Evolutionary conservation across 2,329 filamentous ascomycete species (phyloP).

Genomic region (Talaromyces atroroseus): DNA sequence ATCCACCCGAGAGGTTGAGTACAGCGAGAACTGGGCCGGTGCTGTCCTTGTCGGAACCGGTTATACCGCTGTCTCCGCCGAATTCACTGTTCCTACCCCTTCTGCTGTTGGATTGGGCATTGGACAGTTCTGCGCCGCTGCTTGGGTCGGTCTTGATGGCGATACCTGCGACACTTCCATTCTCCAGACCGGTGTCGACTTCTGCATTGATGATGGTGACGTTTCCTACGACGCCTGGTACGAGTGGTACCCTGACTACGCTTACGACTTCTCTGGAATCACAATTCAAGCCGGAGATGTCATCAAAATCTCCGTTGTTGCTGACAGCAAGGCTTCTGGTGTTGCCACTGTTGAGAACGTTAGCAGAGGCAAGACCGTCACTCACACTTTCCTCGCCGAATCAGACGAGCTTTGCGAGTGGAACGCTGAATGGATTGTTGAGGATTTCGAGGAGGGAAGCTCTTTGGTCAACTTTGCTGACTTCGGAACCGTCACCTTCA

Average conservation of each 20-base stretch:
- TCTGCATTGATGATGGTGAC: slow-evolving; percentile 37
- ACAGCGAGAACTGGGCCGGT: slow-evolving; percentile 57
- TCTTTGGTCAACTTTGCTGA: slow-evolving; percentile 43
- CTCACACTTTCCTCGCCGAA: slow-evolving; percentile 44
- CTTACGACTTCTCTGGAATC: slow-evolving; percentile 13
- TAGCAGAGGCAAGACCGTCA: slow-evolving; percentile 47
- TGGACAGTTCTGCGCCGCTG: slow-evolving; percentile 34
- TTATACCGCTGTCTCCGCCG: slow-evolving; percentile 41
- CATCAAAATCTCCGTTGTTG: slow-evolving; percentile 7
- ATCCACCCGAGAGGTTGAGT: slow-evolving; percentile 21
- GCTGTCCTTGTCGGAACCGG: slow-evolving; percentile 49
- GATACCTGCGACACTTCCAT: slow-evolving; percentile 52
- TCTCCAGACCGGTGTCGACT: slow-evolving; percentile 55
- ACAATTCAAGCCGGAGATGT: slow-evolving; percentile 7
- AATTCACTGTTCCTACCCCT: slow-evolving; percentile 50
- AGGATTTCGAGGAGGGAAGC: slow-evolving; percentile 44
- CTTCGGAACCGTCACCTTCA: slow-evolving; percentile 44
- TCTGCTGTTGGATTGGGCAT: slow-evolving; percentile 38
- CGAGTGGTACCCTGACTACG: slow-evolving; percentile 51
- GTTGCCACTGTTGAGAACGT: slow-evolving; percentile 48
- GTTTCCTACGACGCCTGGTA: slow-evolving; percentile 54
- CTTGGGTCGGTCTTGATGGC: slow-evolving; percentile 59
- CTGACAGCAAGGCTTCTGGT: slow-evolving; percentile 25
- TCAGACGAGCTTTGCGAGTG: slow-evolving; percentile 45
- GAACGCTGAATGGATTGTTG: slow-evolving; percentile 61